Base-by-base conservation (phyloP, 176 grass and related monocot genomes). In the Olyra latifolia region DNA sequence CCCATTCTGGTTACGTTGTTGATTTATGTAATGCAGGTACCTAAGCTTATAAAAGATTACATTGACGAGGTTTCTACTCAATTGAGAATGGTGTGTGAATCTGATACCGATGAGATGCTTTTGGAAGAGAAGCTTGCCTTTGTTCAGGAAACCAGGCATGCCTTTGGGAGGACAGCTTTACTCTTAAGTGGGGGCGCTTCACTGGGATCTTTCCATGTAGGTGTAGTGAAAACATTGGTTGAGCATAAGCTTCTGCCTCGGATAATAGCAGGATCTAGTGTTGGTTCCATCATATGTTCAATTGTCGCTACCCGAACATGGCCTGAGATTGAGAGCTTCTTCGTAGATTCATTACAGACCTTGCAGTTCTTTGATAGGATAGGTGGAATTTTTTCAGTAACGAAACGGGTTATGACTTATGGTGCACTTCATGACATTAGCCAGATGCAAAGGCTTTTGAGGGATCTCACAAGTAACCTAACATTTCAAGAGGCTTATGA, bases 401-500 rank as follows among this genome's bases (percentile, higher is more conserved):
- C 87, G 0, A 98, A 77, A 80, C 79, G 96, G 56, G 84, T 98
- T 53, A 86, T 92, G 80, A 98, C 92, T 45, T 56, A 89, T 80
- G 96, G 96, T 62, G 96, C 96, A 76, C 74, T 98, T 45, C 96
- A 98, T 69, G 96, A 98, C 69, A 98, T 98, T 63, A 86, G 92
- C 40, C 96, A 98, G 17, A 71, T 98, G 84, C 96, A 98, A 73
- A 92, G 66, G 40, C 88, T 95, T 88, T 83, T 95, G 75, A 87
- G 96, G 79, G 73, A 95, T 86, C 88, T 98, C n/a, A 98, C 92
- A 23, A 91, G 92, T 69, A 98, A 98, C 78, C 85, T 98, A 85
- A 98, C 96, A 75, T 98, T 98, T 93, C 96, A 98, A 95, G 96
- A 98, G 83, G 96, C 96, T 64, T 98, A 93, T 7, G 90, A 98